phyloP scores from a whole-genome alignment of 805 yeast species.

The Saturnispora silvae region DNA sequence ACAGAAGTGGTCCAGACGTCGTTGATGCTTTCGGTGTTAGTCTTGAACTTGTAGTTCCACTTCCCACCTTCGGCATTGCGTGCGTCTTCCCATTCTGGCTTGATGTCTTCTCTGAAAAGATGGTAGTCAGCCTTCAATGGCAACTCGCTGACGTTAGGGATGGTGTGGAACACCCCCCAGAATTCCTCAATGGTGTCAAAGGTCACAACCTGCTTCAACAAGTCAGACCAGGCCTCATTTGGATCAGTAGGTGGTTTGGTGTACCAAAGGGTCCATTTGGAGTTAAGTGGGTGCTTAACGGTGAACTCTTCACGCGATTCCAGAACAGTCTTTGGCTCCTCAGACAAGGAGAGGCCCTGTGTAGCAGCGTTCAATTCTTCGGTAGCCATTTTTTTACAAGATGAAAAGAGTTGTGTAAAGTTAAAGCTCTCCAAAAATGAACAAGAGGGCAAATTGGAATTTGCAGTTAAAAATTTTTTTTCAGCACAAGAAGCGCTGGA shows the following conservation, averaged over 20 bases:
- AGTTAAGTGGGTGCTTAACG: constrained; percentile 81
- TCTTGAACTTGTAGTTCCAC: constrained; percentile 74
- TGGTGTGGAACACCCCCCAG: constrained; percentile 94
- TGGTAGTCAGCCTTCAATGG: constrained; percentile 92
- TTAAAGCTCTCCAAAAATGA: too few relatives aligned
- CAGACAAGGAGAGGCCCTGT: constrained; percentile 27
- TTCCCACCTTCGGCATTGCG: constrained; percentile 86
- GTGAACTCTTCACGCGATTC: constrained; percentile 53
- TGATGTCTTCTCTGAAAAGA: constrained; percentile 83
- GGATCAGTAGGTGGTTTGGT: constrained; percentile 80
- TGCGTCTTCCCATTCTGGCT: constrained; percentile 98
- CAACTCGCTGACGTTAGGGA: constrained; percentile 84
- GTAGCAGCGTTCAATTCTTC: constrained; percentile 27
- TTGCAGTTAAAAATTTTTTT: constrained; percentile 1
- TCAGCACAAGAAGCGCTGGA: too few relatives aligned
- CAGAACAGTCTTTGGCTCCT: constrained; percentile 39
- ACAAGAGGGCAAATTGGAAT: background rate
- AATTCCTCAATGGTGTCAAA: constrained; percentile 95
- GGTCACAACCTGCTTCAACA: constrained; percentile 84
- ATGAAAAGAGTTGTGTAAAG: too few relatives aligned
- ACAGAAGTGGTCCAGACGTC: constrained; percentile 88
- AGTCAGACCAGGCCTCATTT: constrained; percentile 82
- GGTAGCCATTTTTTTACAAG: constrained; percentile 22
- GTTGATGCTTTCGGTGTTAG: constrained; percentile 54
- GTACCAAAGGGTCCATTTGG: constrained; percentile 95